Base-by-base conservation (phyloP, 345 rosid genomes). In the Kernera saxatilis region DNA sequence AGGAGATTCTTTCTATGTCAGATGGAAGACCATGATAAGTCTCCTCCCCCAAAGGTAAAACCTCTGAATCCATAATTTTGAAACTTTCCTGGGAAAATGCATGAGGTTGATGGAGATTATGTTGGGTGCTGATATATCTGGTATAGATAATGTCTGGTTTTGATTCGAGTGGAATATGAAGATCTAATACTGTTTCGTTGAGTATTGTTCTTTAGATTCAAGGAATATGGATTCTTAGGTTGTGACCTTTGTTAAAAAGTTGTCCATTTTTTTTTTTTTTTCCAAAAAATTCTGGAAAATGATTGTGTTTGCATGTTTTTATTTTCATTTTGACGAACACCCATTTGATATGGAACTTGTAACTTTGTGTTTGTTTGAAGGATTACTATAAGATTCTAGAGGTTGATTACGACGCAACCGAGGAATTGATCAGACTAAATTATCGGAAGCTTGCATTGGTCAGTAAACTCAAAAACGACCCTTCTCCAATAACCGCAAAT, bases 391-490 rank as follows among this genome's bases (percentile, higher is more conserved):
- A 88, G 79, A 78, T 88, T 56, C 77, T 90, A 75, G 86, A 84
- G 64, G 86, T 90, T 51, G 96, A 88, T 71, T 88, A 90, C 79
- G 96, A 88, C 73, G 96, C 96, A 73, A 86, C 88, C 33, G 93
- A 88, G 25, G 93, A 90, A 79, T 80, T 80, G 73, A 90, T 90
- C 75, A 78, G 87, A 69, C 54, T 84, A 25, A 90, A 81, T 80
- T 90, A 88, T 72, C 78, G 89, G 79, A 87, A 75, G 76, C 96
- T 88, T 80, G 93, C 93, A 2, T 84, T 90, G 91, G 96, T 90
- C 63, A 71, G 93, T 73, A 46, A 40, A 54, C 69, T 57, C 56
- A 5, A 54, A 57, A 59, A 21, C n/a, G n/a, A n/a, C 61, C 66
- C 70, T 70, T 49, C 5, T 48, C 1, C 1, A 30, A 0, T 52